phyloP scores from a whole-genome alignment of 2,329 filamentous ascomycete genomes.

The Pyricularia sp. region DNA sequence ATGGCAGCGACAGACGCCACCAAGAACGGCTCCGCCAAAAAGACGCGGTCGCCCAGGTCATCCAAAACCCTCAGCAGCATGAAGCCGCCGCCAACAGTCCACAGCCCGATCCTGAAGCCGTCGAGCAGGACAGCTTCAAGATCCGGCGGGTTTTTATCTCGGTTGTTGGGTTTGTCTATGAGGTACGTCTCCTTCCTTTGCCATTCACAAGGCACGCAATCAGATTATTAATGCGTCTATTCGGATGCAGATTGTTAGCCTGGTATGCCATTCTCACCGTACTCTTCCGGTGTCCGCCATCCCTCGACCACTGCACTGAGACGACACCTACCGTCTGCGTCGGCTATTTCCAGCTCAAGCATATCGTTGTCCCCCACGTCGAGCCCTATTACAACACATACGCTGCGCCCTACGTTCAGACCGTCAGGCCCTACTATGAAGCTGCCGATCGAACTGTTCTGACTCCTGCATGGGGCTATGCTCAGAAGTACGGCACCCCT shows the following conservation, averaged over 20 bases:
- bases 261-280: constrained; percentile 81
- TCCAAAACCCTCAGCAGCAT: background rate
- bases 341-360: constrained; percentile 60
- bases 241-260: constrained; percentile 48
- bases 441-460: constrained; percentile 50
- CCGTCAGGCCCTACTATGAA: constrained; percentile 62
- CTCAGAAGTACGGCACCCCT: constrained; percentile 63
- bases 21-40: constrained; percentile 15
- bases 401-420: constrained; percentile 68
- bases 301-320: constrained; percentile 52
- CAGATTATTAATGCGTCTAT: background rate
- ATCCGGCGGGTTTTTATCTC: constrained; percentile 19
- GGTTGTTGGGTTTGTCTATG: constrained; percentile 25
- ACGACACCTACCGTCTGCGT: constrained; percentile 68
- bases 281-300: constrained; percentile 68
- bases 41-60: background rate
- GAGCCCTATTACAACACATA: constrained; percentile 79
- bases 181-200: constrained; percentile 2
- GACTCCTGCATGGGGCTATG: constrained; percentile 52
- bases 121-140: constrained; percentile 17
- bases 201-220: background rate
- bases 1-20: background rate
- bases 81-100: constrained; percentile 13
- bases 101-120: constrained; percentile 22
- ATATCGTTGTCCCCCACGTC: constrained; percentile 55